Conservation (phyloP, 192 early-diverging fungal species). For the Mortierella alpina region DNA sequence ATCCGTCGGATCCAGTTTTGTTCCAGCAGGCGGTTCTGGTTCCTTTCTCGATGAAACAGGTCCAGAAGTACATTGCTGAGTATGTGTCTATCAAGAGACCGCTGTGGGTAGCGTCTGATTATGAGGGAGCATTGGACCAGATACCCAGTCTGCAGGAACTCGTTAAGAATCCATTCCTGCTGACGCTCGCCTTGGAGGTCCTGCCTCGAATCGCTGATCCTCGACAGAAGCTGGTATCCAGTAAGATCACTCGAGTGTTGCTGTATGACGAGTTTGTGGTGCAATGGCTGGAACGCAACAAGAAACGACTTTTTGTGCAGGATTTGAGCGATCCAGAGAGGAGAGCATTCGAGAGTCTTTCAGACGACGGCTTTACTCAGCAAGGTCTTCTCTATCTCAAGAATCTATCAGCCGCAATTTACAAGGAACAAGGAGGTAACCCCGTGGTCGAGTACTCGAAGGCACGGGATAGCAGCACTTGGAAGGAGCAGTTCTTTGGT, state of each 20-base stretch:
- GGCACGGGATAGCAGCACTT: neutral
- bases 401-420: conserved; percentile 2
- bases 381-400: conserved; percentile 1
- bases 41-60: conserved; percentile 4
- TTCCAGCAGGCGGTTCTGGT: too few species aligned
- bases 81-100: neutral
- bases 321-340: neutral
- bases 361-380: conserved; percentile 8
- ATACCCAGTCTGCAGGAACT: conserved; percentile 8
- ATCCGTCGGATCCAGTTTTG: too few species aligned
- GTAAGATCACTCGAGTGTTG: conserved; percentile 8
- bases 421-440: neutral
- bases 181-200: neutral
- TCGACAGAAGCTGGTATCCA: neutral
- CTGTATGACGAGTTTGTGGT: conserved; percentile 20
- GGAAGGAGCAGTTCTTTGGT: conserved; percentile 7
- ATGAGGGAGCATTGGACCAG: neutral
- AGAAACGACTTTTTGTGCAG: neutral
- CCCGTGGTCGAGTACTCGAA: conserved; percentile 9
- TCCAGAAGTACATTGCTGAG: conserved; percentile 5
- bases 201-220: neutral
- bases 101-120: neutral
- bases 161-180: conserved; percentile 4
- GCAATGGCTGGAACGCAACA: conserved; percentile 12
- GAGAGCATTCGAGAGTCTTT: neutral